A percentile compares a stretch with the other conserved stretches of the same genome.
These are phyloP conservation scores for Turnera subulata DNA, from an alignment of 345 rosid species.

Conservation along the genomic window DNA sequence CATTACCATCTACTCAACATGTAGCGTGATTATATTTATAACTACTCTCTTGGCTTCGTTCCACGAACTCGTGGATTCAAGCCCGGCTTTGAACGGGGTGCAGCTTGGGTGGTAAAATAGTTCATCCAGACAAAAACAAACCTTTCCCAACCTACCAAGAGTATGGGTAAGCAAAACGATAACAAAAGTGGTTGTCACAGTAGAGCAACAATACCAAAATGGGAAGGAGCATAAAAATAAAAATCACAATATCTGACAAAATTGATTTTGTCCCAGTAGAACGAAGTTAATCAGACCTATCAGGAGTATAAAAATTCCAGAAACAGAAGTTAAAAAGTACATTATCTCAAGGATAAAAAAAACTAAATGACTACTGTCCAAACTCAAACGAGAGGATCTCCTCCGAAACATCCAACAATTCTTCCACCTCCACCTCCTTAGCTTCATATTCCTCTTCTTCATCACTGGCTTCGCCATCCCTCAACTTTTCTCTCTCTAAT, in stretches of 20 bases:
- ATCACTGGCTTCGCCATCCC: constrained; percentile 85
- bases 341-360: not conserved
- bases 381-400: constrained; percentile 36
- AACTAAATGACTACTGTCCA: constrained; percentile 15
- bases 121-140: too few species aligned
- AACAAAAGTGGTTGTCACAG: too few species aligned
- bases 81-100: too few species aligned
- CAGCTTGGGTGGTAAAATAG: too few species aligned
- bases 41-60: too few species aligned
- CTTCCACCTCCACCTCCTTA: constrained; percentile 71
- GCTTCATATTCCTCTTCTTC: constrained; percentile 93
- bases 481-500: constrained; percentile 49
- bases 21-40: too few species aligned
- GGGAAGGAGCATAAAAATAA: not conserved
- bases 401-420: constrained; percentile 51
- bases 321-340: not conserved
- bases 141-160: too few species aligned
- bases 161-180: too few species aligned
- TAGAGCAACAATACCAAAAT: too few species aligned
- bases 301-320: constrained; percentile 6
- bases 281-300: not conserved
- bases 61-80: too few species aligned
- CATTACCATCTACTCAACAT: too few species aligned
- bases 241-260: not conserved
- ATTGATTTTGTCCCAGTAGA: not conserved